Evolutionary conservation across 2,329 filamentous ascomycete genomes (phyloP).

Genomic region (Pyricularia pennisetigena): DNA sequence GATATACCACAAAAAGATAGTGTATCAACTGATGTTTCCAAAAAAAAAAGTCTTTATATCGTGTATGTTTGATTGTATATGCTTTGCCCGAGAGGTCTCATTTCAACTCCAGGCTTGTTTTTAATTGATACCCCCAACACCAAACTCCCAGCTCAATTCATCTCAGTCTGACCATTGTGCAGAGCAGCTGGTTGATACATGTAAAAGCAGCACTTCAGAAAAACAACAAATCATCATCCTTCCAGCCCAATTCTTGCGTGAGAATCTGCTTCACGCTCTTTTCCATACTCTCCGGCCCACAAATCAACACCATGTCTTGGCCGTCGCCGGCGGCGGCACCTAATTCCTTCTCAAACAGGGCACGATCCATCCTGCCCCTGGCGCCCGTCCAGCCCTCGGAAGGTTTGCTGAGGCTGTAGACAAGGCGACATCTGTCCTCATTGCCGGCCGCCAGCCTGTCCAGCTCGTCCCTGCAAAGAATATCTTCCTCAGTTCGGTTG

Average conservation of each 20-base stretch:
- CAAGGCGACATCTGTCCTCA: slow-evolving; percentile 45
- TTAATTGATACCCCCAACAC: not conserved
- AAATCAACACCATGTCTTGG: slow-evolving; percentile 59
- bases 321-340: slow-evolving; percentile 27
- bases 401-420: slow-evolving; percentile 61
- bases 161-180: not conserved
- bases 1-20: too few species aligned
- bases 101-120: not conserved
- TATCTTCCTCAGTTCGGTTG: slow-evolving; percentile 69
- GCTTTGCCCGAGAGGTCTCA: not conserved
- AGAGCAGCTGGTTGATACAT: too few species aligned
- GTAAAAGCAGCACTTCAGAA: slow-evolving; percentile 40
- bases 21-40: too few species aligned
- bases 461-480: slow-evolving; percentile 67
- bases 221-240: slow-evolving; percentile 62
- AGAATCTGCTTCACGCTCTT: slow-evolving; percentile 48
- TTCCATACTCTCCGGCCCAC: slow-evolving; percentile 70
- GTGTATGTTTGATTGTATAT: not conserved
- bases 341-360: slow-evolving; percentile 51
- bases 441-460: slow-evolving; percentile 50
- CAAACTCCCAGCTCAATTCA: not conserved
- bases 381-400: slow-evolving; percentile 56
- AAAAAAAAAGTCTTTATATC: too few species aligned
- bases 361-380: slow-evolving; percentile 54
- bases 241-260: slow-evolving; percentile 52